Conservation (phyloP, 2,329 filamentous ascomycete species). For the Penicillium sp. region DNA sequence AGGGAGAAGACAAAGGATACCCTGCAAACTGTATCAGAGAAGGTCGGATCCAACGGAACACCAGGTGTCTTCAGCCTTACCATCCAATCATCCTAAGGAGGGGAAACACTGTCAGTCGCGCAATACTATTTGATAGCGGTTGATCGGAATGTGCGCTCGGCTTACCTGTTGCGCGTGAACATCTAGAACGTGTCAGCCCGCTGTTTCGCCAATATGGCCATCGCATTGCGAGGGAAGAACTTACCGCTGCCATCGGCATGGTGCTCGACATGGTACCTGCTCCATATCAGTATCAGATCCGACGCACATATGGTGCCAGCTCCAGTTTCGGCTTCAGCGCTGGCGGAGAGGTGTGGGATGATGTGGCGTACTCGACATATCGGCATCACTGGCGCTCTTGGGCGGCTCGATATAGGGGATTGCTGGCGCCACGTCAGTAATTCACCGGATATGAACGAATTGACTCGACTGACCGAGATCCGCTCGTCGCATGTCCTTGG, state of each 20-base stretch:
- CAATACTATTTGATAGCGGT: constrained; percentile 1
- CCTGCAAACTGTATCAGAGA: constrained; percentile 39
- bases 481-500: constrained; percentile 75
- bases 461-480: constrained; percentile 66
- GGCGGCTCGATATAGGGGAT: constrained; percentile 84
- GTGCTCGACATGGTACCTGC: constrained; percentile 71
- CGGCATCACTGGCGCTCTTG: constrained; percentile 64
- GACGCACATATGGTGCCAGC: neutral
- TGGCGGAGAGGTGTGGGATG: neutral
- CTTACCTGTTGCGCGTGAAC: constrained; percentile 85
- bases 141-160: constrained; percentile 10
- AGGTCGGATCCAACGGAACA: neutral
- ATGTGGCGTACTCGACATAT: constrained; percentile 71
- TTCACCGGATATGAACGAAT: neutral
- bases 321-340: neutral
- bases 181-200: constrained; percentile 56
- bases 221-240: constrained; percentile 8
- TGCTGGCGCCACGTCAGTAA: constrained; percentile 57
- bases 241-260: constrained; percentile 86
- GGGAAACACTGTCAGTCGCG: constrained; percentile 4
- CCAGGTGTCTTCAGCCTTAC: constrained; percentile 42
- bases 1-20: constrained; percentile 53
- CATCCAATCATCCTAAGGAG: constrained; percentile 64
- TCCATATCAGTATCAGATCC: constrained; percentile 19
- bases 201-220: neutral